A percentile compares a stretch with the other conserved stretches of the same genome.
Conservation (phyloP, 2,329 filamentous ascomycete species). For the Xylaria sp. region DNA sequence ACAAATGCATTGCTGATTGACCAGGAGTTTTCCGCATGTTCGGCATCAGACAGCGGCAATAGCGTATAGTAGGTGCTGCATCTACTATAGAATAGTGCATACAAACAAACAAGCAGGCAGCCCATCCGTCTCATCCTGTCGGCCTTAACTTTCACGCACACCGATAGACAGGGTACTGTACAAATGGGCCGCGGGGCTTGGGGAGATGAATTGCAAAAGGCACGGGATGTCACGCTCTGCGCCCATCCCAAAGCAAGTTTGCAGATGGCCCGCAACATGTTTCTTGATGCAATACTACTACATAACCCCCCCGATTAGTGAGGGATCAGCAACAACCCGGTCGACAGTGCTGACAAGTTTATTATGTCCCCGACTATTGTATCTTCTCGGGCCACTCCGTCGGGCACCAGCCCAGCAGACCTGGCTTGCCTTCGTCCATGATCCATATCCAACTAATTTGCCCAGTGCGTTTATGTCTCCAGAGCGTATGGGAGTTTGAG, state of each 20-base stretch:
- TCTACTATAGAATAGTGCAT: background rate
- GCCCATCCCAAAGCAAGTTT: background rate
- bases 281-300: constrained; percentile 11
- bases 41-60: constrained; percentile 16
- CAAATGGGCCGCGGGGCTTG: background rate
- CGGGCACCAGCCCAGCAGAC: background rate
- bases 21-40: constrained; percentile 25
- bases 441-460: background rate
- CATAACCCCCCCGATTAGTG: constrained; percentile 4
- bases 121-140: constrained; percentile 8
- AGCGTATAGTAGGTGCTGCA: constrained; percentile 4
- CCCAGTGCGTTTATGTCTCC: background rate
- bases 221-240: background rate
- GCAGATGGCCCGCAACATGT: background rate
- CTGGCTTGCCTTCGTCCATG: background rate
- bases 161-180: background rate
- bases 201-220: background rate
- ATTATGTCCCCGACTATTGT: background rate
- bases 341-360: constrained; percentile 6
- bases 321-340: constrained; percentile 1
- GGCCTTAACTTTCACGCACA: background rate
- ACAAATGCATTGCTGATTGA: constrained; percentile 15
- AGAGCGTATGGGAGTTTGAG: too few relatives aligned
- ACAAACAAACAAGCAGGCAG: background rate
- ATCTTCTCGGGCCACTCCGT: constrained; percentile 1